Conservation (phyloP, 2,329 filamentous ascomycete genomes). For the Fusarium longipes region DNA sequence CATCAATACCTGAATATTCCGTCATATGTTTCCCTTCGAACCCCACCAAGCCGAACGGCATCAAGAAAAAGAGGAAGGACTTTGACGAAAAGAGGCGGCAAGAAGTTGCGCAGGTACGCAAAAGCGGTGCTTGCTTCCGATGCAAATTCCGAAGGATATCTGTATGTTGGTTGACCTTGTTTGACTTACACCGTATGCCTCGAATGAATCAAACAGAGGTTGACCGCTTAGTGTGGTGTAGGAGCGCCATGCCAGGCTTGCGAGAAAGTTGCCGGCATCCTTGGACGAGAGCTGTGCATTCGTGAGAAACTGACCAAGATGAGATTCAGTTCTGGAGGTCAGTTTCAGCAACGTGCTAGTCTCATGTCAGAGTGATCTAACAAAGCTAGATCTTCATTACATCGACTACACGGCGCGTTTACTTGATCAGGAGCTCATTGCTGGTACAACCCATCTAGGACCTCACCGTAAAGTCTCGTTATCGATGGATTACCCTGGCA, state of each 20-base stretch:
- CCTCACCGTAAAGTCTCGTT: conserved; percentile 42
- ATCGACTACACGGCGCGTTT: conserved; percentile 46
- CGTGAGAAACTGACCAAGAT: conserved; percentile 46
- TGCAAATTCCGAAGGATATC: conserved; percentile 46
- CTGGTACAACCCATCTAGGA: conserved; percentile 46
- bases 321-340: conserved; percentile 46
- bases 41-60: conserved; percentile 41
- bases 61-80: conserved; percentile 46
- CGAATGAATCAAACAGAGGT: not conserved
- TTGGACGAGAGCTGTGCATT: conserved; percentile 44
- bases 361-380: not conserved
- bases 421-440: conserved; percentile 45
- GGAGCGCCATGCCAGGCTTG: conserved; percentile 44
- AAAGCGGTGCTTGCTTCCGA: conserved; percentile 44
- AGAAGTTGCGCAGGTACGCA: conserved; percentile 46
- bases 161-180: conserved; percentile 33
- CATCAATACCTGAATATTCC: conserved; percentile 37
- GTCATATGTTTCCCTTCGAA: conserved; percentile 47
- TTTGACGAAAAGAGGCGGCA: conserved; percentile 44
- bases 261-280: conserved; percentile 41
- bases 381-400: conserved; percentile 44
- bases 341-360: not conserved
- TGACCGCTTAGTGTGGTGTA: conserved; percentile 42
- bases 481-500: conserved; percentile 46
- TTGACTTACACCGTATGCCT: not conserved